Percentiles rank a stretch among this genome's conserved stretches.
These are phyloP conservation scores for Ogataea trehalophila DNA, from an alignment of 805 yeast genomes.

Conservation along the genomic window DNA sequence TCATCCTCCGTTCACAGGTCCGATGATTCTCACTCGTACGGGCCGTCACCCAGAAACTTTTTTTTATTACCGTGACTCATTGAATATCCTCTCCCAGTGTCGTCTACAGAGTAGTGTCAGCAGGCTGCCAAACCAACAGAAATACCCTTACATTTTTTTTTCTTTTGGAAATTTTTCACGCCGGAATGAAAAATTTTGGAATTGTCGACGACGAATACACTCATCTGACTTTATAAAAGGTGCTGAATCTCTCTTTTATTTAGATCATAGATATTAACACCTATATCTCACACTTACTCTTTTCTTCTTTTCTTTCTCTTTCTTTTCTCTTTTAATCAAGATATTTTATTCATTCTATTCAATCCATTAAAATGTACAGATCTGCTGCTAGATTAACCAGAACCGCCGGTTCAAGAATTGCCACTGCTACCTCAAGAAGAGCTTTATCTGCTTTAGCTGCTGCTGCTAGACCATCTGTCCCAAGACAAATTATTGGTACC, in stretches of 20 bases:
- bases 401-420: slow-evolving; percentile 38
- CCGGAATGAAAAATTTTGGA: not conserved
- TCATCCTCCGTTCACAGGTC: too few species aligned
- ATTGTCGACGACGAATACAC: not conserved
- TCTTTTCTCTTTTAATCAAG: slow-evolving; percentile 14
- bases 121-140: too few species aligned
- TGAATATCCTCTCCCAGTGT: too few species aligned
- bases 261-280: not conserved
- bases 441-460: slow-evolving; percentile 48
- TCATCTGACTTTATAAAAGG: not conserved
- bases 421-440: slow-evolving; percentile 52
- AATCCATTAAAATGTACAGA: slow-evolving; percentile 30
- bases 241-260: not conserved
- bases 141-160: not conserved
- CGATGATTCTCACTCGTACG: too few species aligned
- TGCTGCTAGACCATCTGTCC: slow-evolving; percentile 41
- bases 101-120: too few species aligned
- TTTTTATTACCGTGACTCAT: too few species aligned
- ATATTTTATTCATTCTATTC: slow-evolving; percentile 2
- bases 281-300: not conserved
- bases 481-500: slow-evolving; percentile 45
- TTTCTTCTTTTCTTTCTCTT: not conserved
- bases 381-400: slow-evolving; percentile 46
- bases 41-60: too few species aligned
- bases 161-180: not conserved